Percentiles rank a stretch among this genome's conserved stretches.
These are phyloP conservation scores for Krasilnikovozyma curviuscula DNA, from an alignment of 768 basidiomycete species.

Conservation along the genomic window DNA sequence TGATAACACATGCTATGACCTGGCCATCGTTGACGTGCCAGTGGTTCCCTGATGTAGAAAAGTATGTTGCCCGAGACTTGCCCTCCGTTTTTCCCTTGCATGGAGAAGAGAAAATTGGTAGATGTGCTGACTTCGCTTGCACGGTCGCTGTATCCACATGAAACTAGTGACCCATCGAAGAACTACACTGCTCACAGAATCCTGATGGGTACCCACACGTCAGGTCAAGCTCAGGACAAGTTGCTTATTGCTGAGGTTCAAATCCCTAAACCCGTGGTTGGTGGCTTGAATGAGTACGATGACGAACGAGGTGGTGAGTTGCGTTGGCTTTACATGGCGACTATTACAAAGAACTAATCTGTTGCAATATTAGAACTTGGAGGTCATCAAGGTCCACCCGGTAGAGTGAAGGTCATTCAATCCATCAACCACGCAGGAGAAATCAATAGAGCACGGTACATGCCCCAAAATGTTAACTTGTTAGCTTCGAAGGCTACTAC, in stretches of 20 bases:
- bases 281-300: slow-evolving; percentile 65
- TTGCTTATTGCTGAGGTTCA: slow-evolving; percentile 88
- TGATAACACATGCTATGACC: slow-evolving; percentile 90
- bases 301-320: slow-evolving; percentile 55
- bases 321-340: not conserved
- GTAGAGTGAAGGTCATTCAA: slow-evolving; percentile 75
- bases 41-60: slow-evolving; percentile 95
- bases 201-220: slow-evolving; percentile 92
- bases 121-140: no score
- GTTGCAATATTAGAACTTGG: no score
- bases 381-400: no score
- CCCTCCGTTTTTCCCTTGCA: not conserved
- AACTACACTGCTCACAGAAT: slow-evolving; percentile 89
- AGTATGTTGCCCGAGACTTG: slow-evolving; percentile 34
- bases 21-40: slow-evolving; percentile 97
- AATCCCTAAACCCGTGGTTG: slow-evolving; percentile 55
- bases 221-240: slow-evolving; percentile 79
- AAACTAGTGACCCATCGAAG: no score
- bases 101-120: no score
- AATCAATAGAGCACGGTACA: slow-evolving; percentile 92
- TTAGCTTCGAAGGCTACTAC: slow-evolving; percentile 84
- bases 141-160: no score
- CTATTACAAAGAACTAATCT: not conserved
- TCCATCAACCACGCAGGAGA: slow-evolving; percentile 89
- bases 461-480: slow-evolving; percentile 96